A percentile compares a stretch with the other conserved stretches of the same genome.
phyloP scores from a whole-genome alignment of 495 filamentous ascomycete species.

The Penicillium simplicissimum region DNA sequence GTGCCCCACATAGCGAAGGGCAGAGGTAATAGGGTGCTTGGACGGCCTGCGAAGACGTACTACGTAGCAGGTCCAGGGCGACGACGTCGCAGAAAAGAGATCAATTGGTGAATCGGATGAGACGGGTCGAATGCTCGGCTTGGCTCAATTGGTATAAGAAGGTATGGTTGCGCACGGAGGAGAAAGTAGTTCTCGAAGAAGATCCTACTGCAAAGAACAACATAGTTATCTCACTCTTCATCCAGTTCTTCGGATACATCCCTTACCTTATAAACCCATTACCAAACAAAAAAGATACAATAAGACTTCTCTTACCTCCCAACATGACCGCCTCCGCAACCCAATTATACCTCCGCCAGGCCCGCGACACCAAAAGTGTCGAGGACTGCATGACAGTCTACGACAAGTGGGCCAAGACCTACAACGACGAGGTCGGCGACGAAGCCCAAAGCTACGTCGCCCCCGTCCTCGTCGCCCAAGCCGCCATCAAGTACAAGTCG shows the following conservation, averaged over 20 bases:
- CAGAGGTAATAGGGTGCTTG: neutral
- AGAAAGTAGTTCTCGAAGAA: neutral
- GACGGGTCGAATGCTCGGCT: neutral
- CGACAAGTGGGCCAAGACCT: conserved; percentile 48
- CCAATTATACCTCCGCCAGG: conserved; percentile 29
- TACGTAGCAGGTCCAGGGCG: neutral
- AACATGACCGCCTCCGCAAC: conserved; percentile 29
- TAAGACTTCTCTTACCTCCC: neutral
- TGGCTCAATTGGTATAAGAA: conserved; percentile 22
- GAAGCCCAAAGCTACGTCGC: conserved; percentile 43
- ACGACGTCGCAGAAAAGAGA: neutral
- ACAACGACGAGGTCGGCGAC: conserved; percentile 43
- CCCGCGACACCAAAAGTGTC: conserved; percentile 25
- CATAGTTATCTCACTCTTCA: neutral
- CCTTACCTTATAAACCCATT: neutral
- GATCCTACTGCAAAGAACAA: neutral
- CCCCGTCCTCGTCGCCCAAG: conserved; percentile 38
- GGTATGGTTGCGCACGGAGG: neutral
- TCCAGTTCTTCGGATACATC: neutral
- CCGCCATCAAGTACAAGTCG: conserved; percentile 27
- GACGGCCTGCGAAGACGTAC: neutral
- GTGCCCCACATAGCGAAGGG: neutral
- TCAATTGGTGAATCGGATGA: conserved; percentile 2
- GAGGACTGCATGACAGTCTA: conserved; percentile 43
- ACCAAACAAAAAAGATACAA: neutral